Evolutionary conservation across 257 asterid species (phyloP), one percentile per base, ranked within the genome.

Genomic region (Jacaranda mimosifolia): DNA sequence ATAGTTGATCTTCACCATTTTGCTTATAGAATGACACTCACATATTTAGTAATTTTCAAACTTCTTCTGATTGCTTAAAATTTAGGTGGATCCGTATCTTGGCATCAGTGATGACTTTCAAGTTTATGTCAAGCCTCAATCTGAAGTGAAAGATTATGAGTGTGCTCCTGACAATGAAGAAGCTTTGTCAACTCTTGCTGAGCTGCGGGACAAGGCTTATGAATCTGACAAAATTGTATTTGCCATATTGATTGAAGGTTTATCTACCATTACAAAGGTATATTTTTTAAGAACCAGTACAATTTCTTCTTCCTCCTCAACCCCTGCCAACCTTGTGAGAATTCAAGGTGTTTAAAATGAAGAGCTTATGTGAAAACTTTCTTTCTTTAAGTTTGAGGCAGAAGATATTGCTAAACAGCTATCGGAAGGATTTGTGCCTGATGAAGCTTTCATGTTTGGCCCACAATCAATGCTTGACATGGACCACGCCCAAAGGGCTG

Each of bases 41-140:
- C 43, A 11, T 36, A 39, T 9, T 51, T 57, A 21, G 17, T 49
- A 6, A 51, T 68, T 49, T 49, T 79, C 21, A 53, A 73, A 12
- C 18, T 74, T 67, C 57, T 67, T 74, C 59, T 17, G 18, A n/a
- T 46, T 63, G 56, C 14, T 51, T 71, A 63, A 53, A 32, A 67
- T 81, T 66, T 80, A 93, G 99, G 90, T 86, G 71, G 99, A 96
- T 86, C 97, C 97, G 9, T 91, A 79, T 85, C 58, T 96, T 75
- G 96, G 97, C 89, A 90, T 93, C 69, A 85, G 83, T 42, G 97
- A 91, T 71, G 97, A 87, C 85, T 90, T 87, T 81, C 98, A 89
- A 86, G 88, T 96, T 39, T 86, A 86, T 76, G 84, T 87, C 65
- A 96, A 89, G 90, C 88, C 90, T 65, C 89, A 82, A 9, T 68